Evolutionary conservation across 139 green algal genomes (phyloP).

Genomic region (Micromonas commoda): DNA sequence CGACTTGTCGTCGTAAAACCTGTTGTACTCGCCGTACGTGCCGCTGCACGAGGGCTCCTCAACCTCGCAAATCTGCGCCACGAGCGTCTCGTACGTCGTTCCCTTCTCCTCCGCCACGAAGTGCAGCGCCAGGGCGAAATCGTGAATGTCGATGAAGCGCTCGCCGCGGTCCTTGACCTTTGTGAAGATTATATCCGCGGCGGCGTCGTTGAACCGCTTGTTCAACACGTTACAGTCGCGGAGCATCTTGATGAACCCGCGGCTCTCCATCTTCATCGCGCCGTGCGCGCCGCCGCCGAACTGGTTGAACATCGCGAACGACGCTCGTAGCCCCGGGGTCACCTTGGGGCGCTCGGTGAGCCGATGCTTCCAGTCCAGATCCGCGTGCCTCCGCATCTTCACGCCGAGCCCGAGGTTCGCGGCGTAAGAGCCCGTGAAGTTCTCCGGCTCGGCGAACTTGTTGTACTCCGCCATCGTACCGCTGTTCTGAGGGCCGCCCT

Average conservation of each 20-base stretch:
- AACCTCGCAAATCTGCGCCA: background rate
- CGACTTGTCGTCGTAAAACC: slow-evolving; percentile 24
- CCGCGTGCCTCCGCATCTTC: background rate
- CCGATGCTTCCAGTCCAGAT: background rate
- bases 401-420: background rate
- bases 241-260: background rate
- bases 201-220: slow-evolving; percentile 37
- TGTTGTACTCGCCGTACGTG: background rate
- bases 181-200: slow-evolving; percentile 57
- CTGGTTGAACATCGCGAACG: background rate
- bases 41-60: background rate
- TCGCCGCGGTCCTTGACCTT: slow-evolving; percentile 32
- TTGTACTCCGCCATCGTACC: slow-evolving; percentile 4
- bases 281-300: background rate
- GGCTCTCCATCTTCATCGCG: background rate
- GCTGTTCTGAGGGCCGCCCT: background rate
- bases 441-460: slow-evolving; percentile 15
- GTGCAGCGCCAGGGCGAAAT: background rate
- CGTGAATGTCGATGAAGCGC: background rate
- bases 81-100: background rate
- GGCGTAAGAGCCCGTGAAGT: background rate
- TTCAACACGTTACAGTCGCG: slow-evolving; percentile 50
- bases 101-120: background rate
- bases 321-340: background rate
- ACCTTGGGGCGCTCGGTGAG: background rate